phyloP scores from a whole-genome alignment of 345 rosid genomes.

The Aquilaria yunnanensis region DNA sequence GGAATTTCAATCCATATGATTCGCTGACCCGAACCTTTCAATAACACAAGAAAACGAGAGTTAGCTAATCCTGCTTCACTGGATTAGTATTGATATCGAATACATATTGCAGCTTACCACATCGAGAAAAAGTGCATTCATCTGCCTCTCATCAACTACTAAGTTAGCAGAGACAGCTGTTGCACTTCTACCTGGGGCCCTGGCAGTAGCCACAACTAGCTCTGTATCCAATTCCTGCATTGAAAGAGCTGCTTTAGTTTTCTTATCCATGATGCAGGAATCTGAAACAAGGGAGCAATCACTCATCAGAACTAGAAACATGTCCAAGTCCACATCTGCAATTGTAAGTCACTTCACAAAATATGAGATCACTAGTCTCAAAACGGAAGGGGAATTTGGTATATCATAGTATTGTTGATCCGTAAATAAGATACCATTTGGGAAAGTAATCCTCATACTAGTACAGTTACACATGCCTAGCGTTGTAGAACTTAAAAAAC shows the following conservation, averaged over 20 bases:
- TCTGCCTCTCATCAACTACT: constrained; percentile 73
- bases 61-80: neutral
- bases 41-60: neutral
- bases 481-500: too few relatives aligned
- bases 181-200: too few relatives aligned
- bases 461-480: too few relatives aligned
- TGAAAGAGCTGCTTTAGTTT: constrained; percentile 4
- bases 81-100: neutral
- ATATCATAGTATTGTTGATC: too few relatives aligned
- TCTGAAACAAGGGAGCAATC: neutral
- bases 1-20: constrained; percentile 71
- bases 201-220: too few relatives aligned
- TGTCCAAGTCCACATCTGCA: neutral
- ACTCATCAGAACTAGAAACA: neutral
- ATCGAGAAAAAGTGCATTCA: constrained; percentile 88
- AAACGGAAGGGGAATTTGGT: too few relatives aligned
- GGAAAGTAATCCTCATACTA: too few relatives aligned
- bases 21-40: too few relatives aligned
- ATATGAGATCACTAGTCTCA: too few relatives aligned
- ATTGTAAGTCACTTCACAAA: too few relatives aligned
- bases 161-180: too few relatives aligned
- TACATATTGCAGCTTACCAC: constrained; percentile 36
- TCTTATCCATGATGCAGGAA: neutral
- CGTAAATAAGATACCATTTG: too few relatives aligned
- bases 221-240: constrained; percentile 79